Base-by-base conservation (phyloP, 2,329 filamentous ascomycete genomes). In the Polytolypa hystricis region DNA sequence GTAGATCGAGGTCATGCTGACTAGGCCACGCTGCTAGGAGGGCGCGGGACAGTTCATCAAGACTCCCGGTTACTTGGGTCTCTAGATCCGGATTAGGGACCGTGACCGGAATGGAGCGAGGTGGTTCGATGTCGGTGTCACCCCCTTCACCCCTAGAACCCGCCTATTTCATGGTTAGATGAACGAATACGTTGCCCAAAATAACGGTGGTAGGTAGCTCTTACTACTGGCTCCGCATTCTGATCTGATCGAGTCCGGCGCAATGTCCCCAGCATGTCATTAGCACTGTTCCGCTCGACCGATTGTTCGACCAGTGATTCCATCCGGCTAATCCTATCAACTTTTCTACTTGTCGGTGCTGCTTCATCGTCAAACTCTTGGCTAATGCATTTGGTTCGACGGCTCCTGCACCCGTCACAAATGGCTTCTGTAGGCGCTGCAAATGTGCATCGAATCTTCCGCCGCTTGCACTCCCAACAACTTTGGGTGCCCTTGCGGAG, bases 241-340 rank as follows among this genome's bases (percentile, higher is more conserved):
- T 19, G 14, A 17, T 5, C 5, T 12, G 8, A 18, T 19, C 20
- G 12, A 16, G 11, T 26, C n/a, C 17, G 33, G n/a, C 5, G 19
- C 20, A 16, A 16, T 25, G 12, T 15, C 12, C 5, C 9, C 5
- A n/a, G 21, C 14, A 38, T 26, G 43, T 2, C 51, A 51, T 32
- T 56, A 43, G 27, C 19, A 18, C 61, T 53, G 23, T 21, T 25
- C 12, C 56, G 57, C n/a, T 64, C 57, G 33, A 67, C 59, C 0
- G 71, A 47, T 37, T 55, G 58, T 47, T 66, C 60, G 52, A 71
- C 64, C 44, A 71, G 55, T 17, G 57, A 54, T 44, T 71, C 69
- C 3, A 72, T 55, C 0, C 64, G 58, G 14, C 56, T 61, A 3
- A 71, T 54, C 2, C 67, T 58, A 42, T 67, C 63, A 0, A 59